These are phyloP conservation scores for Aspergillus aculeatinus DNA, from an alignment of 2,329 filamentous ascomycete genomes.

Conservation along the genomic window DNA sequence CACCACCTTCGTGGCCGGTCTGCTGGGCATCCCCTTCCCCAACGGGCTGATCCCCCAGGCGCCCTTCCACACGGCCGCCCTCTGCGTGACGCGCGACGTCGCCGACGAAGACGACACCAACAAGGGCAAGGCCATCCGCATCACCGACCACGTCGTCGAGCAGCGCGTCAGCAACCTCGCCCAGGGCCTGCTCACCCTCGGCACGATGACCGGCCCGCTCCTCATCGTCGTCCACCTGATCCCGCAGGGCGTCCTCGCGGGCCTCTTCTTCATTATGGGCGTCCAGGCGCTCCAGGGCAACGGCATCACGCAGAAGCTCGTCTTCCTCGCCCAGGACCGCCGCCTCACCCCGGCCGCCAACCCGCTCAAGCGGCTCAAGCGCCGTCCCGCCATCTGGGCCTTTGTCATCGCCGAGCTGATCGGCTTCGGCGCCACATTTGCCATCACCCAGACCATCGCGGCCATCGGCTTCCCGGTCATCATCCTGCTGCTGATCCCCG, in stretches of 20 bases:
- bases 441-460: slow-evolving; percentile 78
- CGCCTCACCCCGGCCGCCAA: slow-evolving; percentile 58
- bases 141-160: slow-evolving; percentile 64
- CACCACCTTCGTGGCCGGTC: slow-evolving; percentile 71
- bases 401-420: slow-evolving; percentile 69
- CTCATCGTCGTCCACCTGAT: slow-evolving; percentile 73
- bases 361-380: slow-evolving; percentile 61
- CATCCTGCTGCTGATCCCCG: slow-evolving; percentile 67
- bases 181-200: slow-evolving; percentile 73
- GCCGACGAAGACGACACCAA: slow-evolving; percentile 57
- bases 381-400: slow-evolving; percentile 66
- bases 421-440: slow-evolving; percentile 75
- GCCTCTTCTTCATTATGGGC: slow-evolving; percentile 83
- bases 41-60: slow-evolving; percentile 83
- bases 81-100: slow-evolving; percentile 66
- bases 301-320: slow-evolving; percentile 71
- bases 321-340: slow-evolving; percentile 67
- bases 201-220: slow-evolving; percentile 74
- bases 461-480: slow-evolving; percentile 78
- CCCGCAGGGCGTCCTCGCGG: slow-evolving; percentile 75
- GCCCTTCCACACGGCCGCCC: slow-evolving; percentile 75
- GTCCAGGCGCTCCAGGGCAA: slow-evolving; percentile 74
- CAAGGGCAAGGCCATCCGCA: slow-evolving; percentile 59
- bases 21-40: slow-evolving; percentile 76
- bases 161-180: slow-evolving; percentile 76